Base-by-base conservation (phyloP, 208 protist genomes). In the Kentomonas sorsogonicus region DNA sequence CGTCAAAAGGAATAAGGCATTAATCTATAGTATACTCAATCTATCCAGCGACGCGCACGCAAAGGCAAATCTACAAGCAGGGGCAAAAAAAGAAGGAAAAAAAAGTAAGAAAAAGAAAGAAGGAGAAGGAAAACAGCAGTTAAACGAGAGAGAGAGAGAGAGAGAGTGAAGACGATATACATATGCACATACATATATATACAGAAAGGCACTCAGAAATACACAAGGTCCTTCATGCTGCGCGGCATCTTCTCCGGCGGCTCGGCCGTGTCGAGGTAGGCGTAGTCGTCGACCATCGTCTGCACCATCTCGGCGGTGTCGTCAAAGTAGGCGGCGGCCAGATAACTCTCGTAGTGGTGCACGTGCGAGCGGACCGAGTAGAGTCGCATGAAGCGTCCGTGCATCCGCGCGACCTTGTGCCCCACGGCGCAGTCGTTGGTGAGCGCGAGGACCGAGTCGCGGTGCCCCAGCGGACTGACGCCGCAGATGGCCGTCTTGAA, bases 401-500 rank as follows among this genome's bases (percentile, higher is more conserved):
- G 62, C 43, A 96, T 72, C 16, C 58, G 62, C 44, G 72, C 46
- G 23, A 98, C 67, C 50, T 95, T 95, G 1, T 66, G 46, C 5
- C 69, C 72, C 30, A 98, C 93, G 36, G 78, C 77, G 51, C 79
- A 95, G 69, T 89, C 94, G 74, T 99, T 99, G 36, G 79, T 65
- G 1, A 99, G 76, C 59, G 90, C 89, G 23, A 98, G 76, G 53
- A 98, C 74, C 10, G 94, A 96, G 44, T 95, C 66, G 38, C 74
- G 72, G 72, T 97, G 93, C 22, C 85, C 83, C 0, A 97, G 75
- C 11, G 95, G 93, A 50, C 94, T 89, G 29, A 95, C 86, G 1
- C 83, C 73, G 63, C 96, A 98, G 45, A 95, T 62, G 3, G 96
- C 95, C 20, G 97, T 93, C 74, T 99, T 99, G 79, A 97, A 98